Evolutionary conservation across 805 yeast species (phyloP).

Genomic region (Barnettozyma wickerhamii): DNA sequence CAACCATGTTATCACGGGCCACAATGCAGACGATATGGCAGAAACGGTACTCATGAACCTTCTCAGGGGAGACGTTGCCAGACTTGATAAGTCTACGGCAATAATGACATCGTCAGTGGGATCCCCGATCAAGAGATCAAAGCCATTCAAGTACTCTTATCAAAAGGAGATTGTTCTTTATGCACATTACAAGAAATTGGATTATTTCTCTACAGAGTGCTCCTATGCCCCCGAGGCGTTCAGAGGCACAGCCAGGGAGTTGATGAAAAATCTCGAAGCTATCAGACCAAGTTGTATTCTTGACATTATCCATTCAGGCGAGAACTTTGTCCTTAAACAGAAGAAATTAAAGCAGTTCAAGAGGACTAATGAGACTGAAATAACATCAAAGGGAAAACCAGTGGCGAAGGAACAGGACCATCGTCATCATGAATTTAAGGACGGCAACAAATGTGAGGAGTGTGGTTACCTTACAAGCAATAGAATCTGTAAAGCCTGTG

Average conservation of each 20-base stretch:
- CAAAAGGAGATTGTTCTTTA: slow-evolving; percentile 96
- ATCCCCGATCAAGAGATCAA: slow-evolving; percentile 88
- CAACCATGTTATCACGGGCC: slow-evolving; percentile 93
- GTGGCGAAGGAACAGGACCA: no score
- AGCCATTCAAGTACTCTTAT: slow-evolving; percentile 93
- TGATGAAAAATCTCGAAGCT: slow-evolving; percentile 85
- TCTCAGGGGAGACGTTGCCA: slow-evolving; percentile 91
- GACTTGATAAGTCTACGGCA: slow-evolving; percentile 83
- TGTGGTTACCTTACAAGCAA: slow-evolving; percentile 94
- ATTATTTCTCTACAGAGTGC: slow-evolving; percentile 96
- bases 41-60: slow-evolving; percentile 96
- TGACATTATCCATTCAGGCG: slow-evolving; percentile 94
- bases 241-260: slow-evolving; percentile 92
- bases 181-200: slow-evolving; percentile 93
- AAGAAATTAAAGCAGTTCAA: slow-evolving; percentile 41
- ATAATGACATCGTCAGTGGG: slow-evolving; percentile 80
- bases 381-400: slow-evolving; percentile 61
- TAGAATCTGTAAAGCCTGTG: slow-evolving; percentile 88
- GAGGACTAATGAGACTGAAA: slow-evolving; percentile 39
- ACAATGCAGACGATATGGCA: slow-evolving; percentile 99
- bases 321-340: slow-evolving; percentile 63
- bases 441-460: slow-evolving; percentile 75
- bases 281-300: slow-evolving; percentile 89
- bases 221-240: slow-evolving; percentile 98
- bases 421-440: slow-evolving; percentile 45